Conservation (phyloP, 75 land plant genomes). For the Pinus taeda region DNA sequence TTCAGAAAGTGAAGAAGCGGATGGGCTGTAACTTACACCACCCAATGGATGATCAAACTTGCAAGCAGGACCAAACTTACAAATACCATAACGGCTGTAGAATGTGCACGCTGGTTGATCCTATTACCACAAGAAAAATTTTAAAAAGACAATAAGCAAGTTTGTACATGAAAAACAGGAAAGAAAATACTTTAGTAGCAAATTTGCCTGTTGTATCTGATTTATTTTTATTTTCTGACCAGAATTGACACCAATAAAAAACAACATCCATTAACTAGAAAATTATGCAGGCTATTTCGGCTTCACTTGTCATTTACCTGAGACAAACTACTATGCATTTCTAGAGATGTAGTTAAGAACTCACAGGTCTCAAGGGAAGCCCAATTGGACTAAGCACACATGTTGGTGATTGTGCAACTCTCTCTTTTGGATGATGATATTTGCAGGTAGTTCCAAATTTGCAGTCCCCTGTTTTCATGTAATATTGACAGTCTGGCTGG, state of each 20-base stretch:
- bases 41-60: constrained; percentile 66
- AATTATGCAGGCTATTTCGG: not conserved
- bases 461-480: constrained; percentile 84
- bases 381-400: constrained; percentile 52
- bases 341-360: constrained; percentile 9
- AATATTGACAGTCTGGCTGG: constrained; percentile 84
- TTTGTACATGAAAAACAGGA: not conserved
- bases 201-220: no score
- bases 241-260: not conserved
- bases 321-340: not conserved
- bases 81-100: constrained; percentile 70
- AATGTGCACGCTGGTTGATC: constrained; percentile 54
- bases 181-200: not conserved
- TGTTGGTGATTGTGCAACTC: constrained; percentile 31
- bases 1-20: constrained; percentile 84
- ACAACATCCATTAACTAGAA: not conserved
- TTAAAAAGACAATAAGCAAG: not conserved
- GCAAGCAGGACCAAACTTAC: constrained; percentile 89
- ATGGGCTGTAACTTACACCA: constrained; percentile 66
- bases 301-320: not conserved
- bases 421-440: constrained; percentile 80
- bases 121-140: constrained; percentile 22
- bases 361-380: constrained; percentile 81
- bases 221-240: not conserved
- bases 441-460: constrained; percentile 81